phyloP scores from a whole-genome alignment of 257 asterid species.

The Nemophila menziesii region DNA sequence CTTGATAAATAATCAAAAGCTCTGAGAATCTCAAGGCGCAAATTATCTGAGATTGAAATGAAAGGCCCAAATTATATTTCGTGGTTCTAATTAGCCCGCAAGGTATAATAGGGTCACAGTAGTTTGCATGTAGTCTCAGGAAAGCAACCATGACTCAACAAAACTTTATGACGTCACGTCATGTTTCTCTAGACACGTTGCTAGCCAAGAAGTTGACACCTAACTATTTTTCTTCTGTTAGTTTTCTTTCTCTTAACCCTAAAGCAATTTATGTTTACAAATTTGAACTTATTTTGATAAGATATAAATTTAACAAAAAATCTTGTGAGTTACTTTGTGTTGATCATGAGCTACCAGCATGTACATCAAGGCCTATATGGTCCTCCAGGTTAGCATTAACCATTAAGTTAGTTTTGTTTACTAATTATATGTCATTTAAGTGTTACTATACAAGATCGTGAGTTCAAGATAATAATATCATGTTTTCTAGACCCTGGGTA shows the following conservation, averaged over 20 bases:
- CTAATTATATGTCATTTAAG: too few species aligned
- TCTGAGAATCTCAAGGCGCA: too few species aligned
- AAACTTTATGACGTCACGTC: not conserved
- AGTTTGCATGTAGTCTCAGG: not conserved
- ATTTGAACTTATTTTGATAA: not conserved
- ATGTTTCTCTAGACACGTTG: not conserved
- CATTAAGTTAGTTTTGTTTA: not conserved
- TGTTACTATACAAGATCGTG: too few species aligned
- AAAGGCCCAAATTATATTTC: too few species aligned
- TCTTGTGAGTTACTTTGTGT: not conserved
- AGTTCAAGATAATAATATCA: too few species aligned
- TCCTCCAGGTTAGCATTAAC: conserved; percentile 22
- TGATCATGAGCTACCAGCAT: conserved; percentile 24
- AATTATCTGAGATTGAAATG: too few species aligned
- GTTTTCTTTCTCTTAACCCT: too few species aligned
- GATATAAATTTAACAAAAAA: not conserved
- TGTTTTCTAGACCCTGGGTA: too few species aligned
- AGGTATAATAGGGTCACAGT: too few species aligned
- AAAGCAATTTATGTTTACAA: not conserved
- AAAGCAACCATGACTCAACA: not conserved
- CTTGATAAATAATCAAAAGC: too few species aligned
- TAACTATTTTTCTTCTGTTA: not conserved
- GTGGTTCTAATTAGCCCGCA: too few species aligned
- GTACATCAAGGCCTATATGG: conserved; percentile 25
- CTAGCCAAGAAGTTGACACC: conserved; percentile 1